phyloP scores from a whole-genome alignment of 164 flowering plant genomes.

The grape (Vitis vinifera) region ASM3070453v1 NC_081816.1:8269501-8270000 shows the following conservation, averaged over 20 bases:
- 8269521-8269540: conserved; percentile 23
- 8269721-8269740: conserved; percentile 5
- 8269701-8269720: not conserved
- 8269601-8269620: conserved; percentile 27
- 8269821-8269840: not conserved
- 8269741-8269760: conserved; percentile 1
- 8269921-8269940: conserved; percentile 3
- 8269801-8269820: not conserved
- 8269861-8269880: conserved; percentile 1
- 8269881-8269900: conserved; percentile 26
- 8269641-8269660: not conserved
- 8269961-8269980: not conserved
- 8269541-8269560: conserved; percentile 27
- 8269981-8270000: not conserved
- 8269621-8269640: not conserved
- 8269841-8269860: not conserved
- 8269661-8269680: not conserved
- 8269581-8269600: conserved; percentile 37
- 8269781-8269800: not conserved
- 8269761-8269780: conserved; percentile 8
- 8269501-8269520: not conserved
- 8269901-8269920: conserved; percentile 22
- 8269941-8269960: conserved; percentile 1
- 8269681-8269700: not conserved
- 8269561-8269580: conserved; percentile 42